Conservation (phyloP, 1,284 basidiomycete genomes). For the Heliocybe sulcata region DNA sequence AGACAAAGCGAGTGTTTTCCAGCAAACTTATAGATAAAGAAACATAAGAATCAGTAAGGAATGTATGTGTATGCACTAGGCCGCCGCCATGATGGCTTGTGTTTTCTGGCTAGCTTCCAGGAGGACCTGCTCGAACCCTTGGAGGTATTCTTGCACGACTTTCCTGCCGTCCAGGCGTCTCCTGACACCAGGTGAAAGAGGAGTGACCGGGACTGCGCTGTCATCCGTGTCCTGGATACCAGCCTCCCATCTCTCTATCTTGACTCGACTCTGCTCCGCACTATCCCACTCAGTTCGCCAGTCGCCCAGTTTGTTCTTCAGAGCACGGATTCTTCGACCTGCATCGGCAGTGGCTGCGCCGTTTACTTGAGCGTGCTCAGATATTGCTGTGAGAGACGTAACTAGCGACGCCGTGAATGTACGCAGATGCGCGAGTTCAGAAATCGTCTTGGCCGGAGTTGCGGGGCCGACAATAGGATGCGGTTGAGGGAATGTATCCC, state of each 20-base stretch:
- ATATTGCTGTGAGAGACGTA: conserved; percentile 66
- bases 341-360: conserved; percentile 76
- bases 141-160: conserved; percentile 67
- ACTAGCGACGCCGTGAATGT: conserved; percentile 65
- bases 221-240: conserved; percentile 36
- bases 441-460: conserved; percentile 48
- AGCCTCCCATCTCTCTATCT: conserved; percentile 73
- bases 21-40: neutral
- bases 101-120: conserved; percentile 66
- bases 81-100: conserved; percentile 65
- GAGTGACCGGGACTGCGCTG: conserved; percentile 20
- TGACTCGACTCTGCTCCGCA: conserved; percentile 65
- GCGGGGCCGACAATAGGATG: conserved; percentile 37
- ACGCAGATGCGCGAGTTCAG: conserved; percentile 62
- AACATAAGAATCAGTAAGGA: neutral
- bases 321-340: conserved; percentile 70
- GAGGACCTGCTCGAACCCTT: conserved; percentile 63
- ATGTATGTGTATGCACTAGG: neutral
- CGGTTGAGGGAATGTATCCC: conserved; percentile 41
- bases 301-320: conserved; percentile 74
- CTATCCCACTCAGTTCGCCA: conserved; percentile 76
- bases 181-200: conserved; percentile 20
- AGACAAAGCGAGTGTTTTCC: neutral
- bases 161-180: conserved; percentile 53
- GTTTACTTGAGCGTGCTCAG: conserved; percentile 82